Base-by-base conservation (phyloP, 768 basidiomycete species). In the Suillus subaureus region DNA sequence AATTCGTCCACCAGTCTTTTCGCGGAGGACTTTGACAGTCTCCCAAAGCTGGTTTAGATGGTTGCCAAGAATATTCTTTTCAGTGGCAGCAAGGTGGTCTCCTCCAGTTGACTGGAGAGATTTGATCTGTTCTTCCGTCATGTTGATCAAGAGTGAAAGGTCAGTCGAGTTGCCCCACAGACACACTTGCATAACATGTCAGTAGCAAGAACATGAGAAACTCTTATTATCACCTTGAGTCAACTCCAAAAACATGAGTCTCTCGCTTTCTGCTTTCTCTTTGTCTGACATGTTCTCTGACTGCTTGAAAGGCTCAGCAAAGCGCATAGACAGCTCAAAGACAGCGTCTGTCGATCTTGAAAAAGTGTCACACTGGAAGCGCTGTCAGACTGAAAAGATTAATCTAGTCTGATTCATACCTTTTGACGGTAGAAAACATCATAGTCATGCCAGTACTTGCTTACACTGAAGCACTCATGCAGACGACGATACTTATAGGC, bases 151-250 rank as follows among this genome's bases (percentile, higher is more conserved):
- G 43, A 98, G 84, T 3, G 95, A 97, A 60, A 97, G 83, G 78
- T 97, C 96, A 60, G 96, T 98, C 11, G 96, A 95, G 79, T 98
- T 97, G 18, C 96, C 96, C 96, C 96, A 97, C 15, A 97, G 84
- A 74, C 95, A 97, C 61, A 97, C 94, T 93, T 40, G 55, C 63
- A 62, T 40, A 16, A 61, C 12, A 69, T 7, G 42, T 62, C 8
- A 64, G 40, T 4, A n/a, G 49, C 26, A 35, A 42, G 56, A 57
- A n/a, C 43, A 52, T n/a, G 52, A 21, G 18, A 66, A 47, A 68
- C 16, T 55, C 47, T 13, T 62, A 8, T 72, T 82, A 57, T 66
- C 3, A 92, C 92, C 89, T 85, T 97, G 96, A 5, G 95, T 96
- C 58, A 98, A 79, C 76, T 98, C 96, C 55, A 91, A 81, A 82